These are phyloP conservation scores for Mortierella polycephala DNA, from an alignment of 371 early-diverging fungal genomes.

Conservation along the genomic window DNA sequence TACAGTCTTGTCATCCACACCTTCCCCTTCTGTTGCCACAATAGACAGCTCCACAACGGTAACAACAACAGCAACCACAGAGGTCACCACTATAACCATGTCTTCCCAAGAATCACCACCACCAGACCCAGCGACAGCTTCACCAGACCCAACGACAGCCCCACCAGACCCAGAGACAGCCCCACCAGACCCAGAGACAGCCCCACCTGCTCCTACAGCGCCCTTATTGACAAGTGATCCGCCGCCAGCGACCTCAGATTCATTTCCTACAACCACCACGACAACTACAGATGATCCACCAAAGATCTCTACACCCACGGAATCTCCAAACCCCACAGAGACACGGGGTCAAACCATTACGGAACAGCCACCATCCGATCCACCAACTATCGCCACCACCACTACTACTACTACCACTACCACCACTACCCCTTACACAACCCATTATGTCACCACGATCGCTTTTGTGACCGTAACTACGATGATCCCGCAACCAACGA, in stretches of 20 bases:
- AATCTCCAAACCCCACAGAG: neutral
- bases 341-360: neutral
- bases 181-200: no score
- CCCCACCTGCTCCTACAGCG: no score
- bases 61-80: no score
- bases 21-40: no score
- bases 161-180: no score
- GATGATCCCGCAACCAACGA: conserved; percentile 17
- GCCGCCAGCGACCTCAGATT: neutral
- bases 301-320: neutral
- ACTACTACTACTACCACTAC: neutral
- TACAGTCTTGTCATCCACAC: no score
- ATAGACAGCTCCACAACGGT: no score
- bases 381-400: neutral
- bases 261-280: neutral
- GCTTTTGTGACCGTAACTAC: conserved; percentile 30
- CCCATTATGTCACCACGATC: conserved; percentile 31
- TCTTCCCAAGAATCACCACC: no score
- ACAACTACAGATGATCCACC: conserved; percentile 2
- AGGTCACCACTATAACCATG: no score
- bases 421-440: conserved; percentile 12
- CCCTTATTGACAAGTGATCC: no score
- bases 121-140: no score
- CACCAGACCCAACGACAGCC: no score
- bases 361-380: neutral